Evolutionary conservation across 1,284 basidiomycete genomes (phyloP), one percentile per base, ranked within the genome.

Genomic region (Anthracocystis setariae): DNA sequence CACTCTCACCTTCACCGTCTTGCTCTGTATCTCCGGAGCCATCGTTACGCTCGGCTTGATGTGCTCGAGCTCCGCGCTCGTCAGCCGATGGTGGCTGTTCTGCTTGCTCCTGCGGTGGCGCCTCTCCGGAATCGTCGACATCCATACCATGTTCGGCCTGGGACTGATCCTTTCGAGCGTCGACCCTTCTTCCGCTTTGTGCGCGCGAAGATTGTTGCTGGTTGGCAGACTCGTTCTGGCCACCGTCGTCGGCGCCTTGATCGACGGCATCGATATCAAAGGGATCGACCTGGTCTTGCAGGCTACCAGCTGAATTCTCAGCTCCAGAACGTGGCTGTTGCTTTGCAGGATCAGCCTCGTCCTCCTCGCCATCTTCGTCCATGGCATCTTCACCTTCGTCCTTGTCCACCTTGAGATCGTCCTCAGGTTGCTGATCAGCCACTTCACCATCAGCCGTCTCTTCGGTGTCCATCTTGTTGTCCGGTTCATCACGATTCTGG

Each of bases 71-170:
- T 12, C 55, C 58, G 13, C 50, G 46, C 25, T 50, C 50, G 21
- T 62, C 71, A 5, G 58, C 61, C 2, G 61, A 47, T 2, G 51
- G 57, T 5, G 51, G 54, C 27, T 63, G 46, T 5, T 82, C 82
- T 3, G 74, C 76, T 23, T 80, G 82, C 29, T 83, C 79, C 18
- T 83, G 82, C 29, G 81, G 72, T 9, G 78, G 78, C 3, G 79
- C 77, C 43, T 80, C 76, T 23, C 78, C 77, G 8, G 61, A 68
- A 54, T 75, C 73, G 33, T 75, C 76, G 3, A 71, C 48, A 27
- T 80, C 76, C 24, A 71, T 51, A 12, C 77, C 80, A 29, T 83
- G 73, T 5, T 82, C 80, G 20, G 58, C 69, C 10, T 79, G 78
- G 23, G 51, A 58, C 51, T 47, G 73, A 21, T 71, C 48, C 45